These are phyloP conservation scores for Botrytis hyacinthi DNA, from an alignment of 2,329 filamentous ascomycete genomes.

Conservation along the genomic window DNA sequence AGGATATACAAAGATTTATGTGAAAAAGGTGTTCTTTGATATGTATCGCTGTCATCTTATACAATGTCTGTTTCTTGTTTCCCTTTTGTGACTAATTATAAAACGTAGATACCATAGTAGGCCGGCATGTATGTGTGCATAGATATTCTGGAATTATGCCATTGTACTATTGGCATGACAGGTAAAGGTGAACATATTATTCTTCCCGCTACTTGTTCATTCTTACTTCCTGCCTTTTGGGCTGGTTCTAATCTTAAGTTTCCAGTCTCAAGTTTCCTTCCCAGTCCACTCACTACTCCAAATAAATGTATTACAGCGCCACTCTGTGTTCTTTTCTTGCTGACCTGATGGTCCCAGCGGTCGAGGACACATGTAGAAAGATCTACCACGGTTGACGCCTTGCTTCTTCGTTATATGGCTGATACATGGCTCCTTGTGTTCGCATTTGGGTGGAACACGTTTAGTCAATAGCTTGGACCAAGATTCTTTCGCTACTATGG, in stretches of 20 bases:
- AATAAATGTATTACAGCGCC: constrained; percentile 84
- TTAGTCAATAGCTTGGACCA: constrained; percentile 84
- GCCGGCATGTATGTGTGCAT: not conserved
- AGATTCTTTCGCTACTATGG: constrained; percentile 71
- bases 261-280: constrained; percentile 7
- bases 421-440: constrained; percentile 86
- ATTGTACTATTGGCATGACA: not conserved
- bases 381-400: constrained; percentile 74
- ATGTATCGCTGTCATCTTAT: not conserved
- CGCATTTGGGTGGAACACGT: constrained; percentile 72
- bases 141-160: not conserved
- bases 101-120: not conserved
- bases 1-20: not conserved
- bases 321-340: constrained; percentile 80
- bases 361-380: constrained; percentile 63
- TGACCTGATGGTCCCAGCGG: constrained; percentile 82
- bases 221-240: not conserved
- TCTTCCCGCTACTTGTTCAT: not conserved
- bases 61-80: not conserved
- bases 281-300: constrained; percentile 38
- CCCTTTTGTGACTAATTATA: not conserved
- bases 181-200: not conserved
- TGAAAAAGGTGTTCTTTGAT: not conserved
- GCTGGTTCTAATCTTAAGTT: not conserved
- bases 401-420: constrained; percentile 83